These are phyloP conservation scores for Pseudogymnoascus sp. DNA, from an alignment of 2,329 filamentous ascomycete species.

Conservation along the genomic window DNA sequence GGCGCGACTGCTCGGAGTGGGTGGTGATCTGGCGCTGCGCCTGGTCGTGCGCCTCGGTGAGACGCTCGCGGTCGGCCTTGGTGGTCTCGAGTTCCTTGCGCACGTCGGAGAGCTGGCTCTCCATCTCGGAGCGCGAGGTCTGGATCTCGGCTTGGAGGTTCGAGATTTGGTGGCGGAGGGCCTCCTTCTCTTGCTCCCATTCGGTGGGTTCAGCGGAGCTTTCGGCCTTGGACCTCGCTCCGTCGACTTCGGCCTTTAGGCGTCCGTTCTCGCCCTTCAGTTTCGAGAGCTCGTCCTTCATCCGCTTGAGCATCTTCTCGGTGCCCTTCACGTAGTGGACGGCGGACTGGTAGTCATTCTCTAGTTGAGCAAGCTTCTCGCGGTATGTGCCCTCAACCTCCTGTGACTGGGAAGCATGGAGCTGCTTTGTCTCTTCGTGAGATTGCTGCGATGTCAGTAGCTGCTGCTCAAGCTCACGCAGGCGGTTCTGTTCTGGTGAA, in stretches of 20 bases:
- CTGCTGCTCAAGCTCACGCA: conserved; percentile 82
- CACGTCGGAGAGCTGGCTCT: conserved; percentile 60
- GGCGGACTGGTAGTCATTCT: conserved; percentile 95
- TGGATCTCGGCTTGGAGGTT: conserved; percentile 61
- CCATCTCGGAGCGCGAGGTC: conserved; percentile 56
- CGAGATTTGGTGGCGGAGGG: conserved; percentile 60
- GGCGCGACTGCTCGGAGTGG: conserved; percentile 45
- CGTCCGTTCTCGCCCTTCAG: conserved; percentile 82
- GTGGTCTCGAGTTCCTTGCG: conserved; percentile 60
- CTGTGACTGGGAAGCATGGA: conserved; percentile 70
- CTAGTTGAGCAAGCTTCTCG: conserved; percentile 85
- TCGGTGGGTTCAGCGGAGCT: conserved; percentile 37
- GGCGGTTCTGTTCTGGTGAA: conserved; percentile 68
- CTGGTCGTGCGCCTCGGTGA: conserved; percentile 47
- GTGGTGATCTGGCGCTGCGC: conserved; percentile 48
- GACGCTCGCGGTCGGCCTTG: conserved; percentile 60
- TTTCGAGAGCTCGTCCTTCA: conserved; percentile 92
- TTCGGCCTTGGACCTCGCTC: conserved; percentile 43
- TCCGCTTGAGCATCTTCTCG: conserved; percentile 97
- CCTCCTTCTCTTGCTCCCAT: conserved; percentile 67
- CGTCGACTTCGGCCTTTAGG: conserved; percentile 72
- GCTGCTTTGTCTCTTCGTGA: conserved; percentile 76
- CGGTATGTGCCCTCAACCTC: conserved; percentile 85
- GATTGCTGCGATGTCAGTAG: conserved; percentile 66
- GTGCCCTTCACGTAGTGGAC: conserved; percentile 98